Percentiles rank a stretch among this genome's conserved stretches.
These are phyloP conservation scores for Solanum pimpinellifolium DNA, from an alignment of 257 asterid species.

Conservation along the genomic window DNA sequence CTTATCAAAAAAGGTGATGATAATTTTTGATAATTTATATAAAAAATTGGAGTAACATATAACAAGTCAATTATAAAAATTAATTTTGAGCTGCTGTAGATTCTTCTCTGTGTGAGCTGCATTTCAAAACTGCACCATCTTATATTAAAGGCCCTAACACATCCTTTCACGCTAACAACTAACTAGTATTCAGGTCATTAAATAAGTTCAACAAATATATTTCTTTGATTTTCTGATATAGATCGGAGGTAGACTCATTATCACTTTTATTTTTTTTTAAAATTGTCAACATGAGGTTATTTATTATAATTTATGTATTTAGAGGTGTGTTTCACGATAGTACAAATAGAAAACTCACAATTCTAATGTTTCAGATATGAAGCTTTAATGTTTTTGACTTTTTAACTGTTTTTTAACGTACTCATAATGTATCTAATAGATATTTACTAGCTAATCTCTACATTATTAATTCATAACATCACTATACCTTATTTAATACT, in stretches of 20 bases:
- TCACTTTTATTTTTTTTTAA: background rate
- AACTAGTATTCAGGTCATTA: background rate
- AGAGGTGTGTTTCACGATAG: background rate
- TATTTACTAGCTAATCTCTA: background rate
- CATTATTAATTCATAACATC: background rate
- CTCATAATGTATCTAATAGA: background rate
- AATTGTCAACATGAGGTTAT: background rate
- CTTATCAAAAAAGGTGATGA: background rate
- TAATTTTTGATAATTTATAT: background rate
- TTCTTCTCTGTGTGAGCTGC: background rate
- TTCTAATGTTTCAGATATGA: background rate
- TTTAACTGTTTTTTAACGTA: background rate
- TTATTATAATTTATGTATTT: background rate
- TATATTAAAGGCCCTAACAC: background rate
- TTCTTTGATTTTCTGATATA: background rate
- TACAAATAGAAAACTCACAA: too few relatives aligned
- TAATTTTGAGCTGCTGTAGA: background rate
- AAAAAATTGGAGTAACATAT: background rate
- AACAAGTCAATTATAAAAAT: background rate
- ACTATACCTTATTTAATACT: background rate
- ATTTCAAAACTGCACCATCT: background rate
- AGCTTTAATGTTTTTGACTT: background rate
- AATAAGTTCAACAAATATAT: background rate
- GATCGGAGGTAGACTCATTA: background rate
- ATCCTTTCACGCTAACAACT: background rate